These are phyloP conservation scores for Erythrophleum ivorense DNA, from an alignment of 331 rosid genomes.

Conservation along the genomic window DNA sequence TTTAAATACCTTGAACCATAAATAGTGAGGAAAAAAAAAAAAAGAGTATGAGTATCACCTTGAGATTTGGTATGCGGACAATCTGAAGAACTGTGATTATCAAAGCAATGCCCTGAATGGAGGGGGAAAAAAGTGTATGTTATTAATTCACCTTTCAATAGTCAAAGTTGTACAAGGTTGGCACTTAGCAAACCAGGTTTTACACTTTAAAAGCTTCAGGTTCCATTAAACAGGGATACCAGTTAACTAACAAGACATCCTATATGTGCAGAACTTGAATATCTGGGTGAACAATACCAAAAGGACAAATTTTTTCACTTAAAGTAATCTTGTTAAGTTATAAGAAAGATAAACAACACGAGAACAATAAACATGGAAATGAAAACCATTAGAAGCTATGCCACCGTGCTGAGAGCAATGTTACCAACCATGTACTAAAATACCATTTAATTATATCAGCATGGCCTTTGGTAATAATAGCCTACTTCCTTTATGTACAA, in stretches of 20 bases:
- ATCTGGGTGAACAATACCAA: not conserved
- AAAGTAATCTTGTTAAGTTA: not conserved
- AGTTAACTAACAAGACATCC: constrained; percentile 7
- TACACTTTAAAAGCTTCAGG: constrained; percentile 28
- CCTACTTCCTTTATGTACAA: not conserved
- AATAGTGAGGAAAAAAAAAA: not conserved
- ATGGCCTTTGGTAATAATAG: not conserved
- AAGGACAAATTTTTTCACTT: not conserved
- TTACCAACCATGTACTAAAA: constrained; percentile 19
- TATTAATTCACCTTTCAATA: constrained; percentile 33
- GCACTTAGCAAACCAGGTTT: constrained; percentile 6
- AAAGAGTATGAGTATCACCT: constrained; percentile 57
- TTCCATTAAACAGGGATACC: constrained; percentile 6
- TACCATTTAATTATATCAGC: not conserved
- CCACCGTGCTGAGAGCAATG: not conserved
- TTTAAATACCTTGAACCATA: not conserved
- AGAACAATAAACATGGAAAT: not conserved
- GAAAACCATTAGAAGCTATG: constrained; percentile 23
- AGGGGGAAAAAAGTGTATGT: constrained; percentile 28
- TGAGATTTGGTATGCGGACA: constrained; percentile 95
- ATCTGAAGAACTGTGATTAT: constrained; percentile 98
- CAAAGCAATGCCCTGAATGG: constrained; percentile 82
- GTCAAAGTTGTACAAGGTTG: constrained; percentile 21
- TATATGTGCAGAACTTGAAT: constrained; percentile 20
- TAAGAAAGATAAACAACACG: not conserved